Conservation (phyloP, 2,329 filamentous ascomycete genomes). For the Calonectria honghensis region DNA sequence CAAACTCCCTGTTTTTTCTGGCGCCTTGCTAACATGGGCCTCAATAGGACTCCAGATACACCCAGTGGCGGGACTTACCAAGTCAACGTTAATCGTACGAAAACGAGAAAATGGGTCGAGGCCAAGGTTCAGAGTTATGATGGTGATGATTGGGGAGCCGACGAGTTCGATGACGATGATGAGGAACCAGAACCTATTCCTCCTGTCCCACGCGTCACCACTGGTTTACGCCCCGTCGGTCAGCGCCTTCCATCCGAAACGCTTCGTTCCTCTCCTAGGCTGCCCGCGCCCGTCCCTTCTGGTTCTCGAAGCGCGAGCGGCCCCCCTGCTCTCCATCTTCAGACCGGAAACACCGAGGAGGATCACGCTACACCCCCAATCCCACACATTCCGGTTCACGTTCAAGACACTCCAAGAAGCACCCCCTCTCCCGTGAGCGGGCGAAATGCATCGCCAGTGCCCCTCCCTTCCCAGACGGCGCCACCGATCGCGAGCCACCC, state of each 20-base stretch:
- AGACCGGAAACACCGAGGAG: constrained; percentile 48
- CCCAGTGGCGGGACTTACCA: constrained; percentile 74
- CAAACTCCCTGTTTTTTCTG: background rate
- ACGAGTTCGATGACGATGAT: constrained; percentile 77
- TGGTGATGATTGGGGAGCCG: constrained; percentile 93
- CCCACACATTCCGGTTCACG: constrained; percentile 30
- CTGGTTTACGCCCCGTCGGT: constrained; percentile 55
- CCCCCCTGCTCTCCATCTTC: constrained; percentile 54
- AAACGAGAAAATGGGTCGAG: constrained; percentile 96
- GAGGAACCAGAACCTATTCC: constrained; percentile 69
- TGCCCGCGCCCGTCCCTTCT: constrained; percentile 52
- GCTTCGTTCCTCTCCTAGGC: constrained; percentile 50
- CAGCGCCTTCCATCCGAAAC: constrained; percentile 57
- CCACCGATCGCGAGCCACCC: constrained; percentile 35
- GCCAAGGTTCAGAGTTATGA: constrained; percentile 91
- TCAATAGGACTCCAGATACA: constrained; percentile 57
- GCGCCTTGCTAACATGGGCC: constrained; percentile 40
- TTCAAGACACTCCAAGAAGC: constrained; percentile 43
- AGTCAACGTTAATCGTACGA: constrained; percentile 89
- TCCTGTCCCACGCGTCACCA: constrained; percentile 54
- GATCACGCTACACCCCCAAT: constrained; percentile 23
- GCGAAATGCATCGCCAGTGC: constrained; percentile 48
- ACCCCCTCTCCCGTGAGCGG: constrained; percentile 42
- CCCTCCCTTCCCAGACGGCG: constrained; percentile 37
- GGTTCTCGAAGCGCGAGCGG: constrained; percentile 53